Evolutionary conservation across 176 grass and related monocot species (phyloP), one percentile per base, ranked within the genome.

Genomic region (Eremochloa ophiuroides): DNA sequence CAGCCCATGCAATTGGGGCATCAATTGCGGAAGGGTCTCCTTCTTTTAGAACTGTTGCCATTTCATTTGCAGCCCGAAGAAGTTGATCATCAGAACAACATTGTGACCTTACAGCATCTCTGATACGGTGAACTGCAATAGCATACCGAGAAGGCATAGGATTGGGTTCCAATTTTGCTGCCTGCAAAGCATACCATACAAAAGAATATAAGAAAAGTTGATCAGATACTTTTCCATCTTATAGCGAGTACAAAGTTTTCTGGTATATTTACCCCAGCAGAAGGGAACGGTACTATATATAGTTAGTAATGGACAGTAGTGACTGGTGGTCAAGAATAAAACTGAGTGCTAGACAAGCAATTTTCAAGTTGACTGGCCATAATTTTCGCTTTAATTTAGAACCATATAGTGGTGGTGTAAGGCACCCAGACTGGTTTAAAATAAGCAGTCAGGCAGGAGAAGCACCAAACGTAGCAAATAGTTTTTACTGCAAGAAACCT

Each of bases 71-170:
- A 85, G 93, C 93, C 96, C 96, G 95, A 27, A 80, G 39, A 87
- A 98, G 93, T 71, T 98, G 96, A 69, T 98, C 91, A n/a, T 75
- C 88, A 63, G 91, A 88, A 81, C n/a, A n/a, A n/a, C 77, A 78
- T 76, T 93, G 96, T 66, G 82, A 87, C 80, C 88, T 93, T 80
- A 88, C 71, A 55, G 93, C 90, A 87, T 95, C 96, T 88, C 89
- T 99, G 82, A 99, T 91, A 83, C 96, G 90, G 83, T 99, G 96
- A 77, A 85, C 69, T 79, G 96, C 96, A 78, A 95, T 91, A 79
- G 93, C 92, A 91, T 93, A 99, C 63, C 96, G 82, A 63, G 87
- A 85, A 82, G 96, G 85, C 96, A 95, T 99, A 86, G 95, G 93
- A 86, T 84, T 93, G 71, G 96, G 96, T 76, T 99, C 96, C 62